These are phyloP conservation scores for Coniochaeta prunicola DNA, from an alignment of 2,329 filamentous ascomycete species.

Conservation along the genomic window DNA sequence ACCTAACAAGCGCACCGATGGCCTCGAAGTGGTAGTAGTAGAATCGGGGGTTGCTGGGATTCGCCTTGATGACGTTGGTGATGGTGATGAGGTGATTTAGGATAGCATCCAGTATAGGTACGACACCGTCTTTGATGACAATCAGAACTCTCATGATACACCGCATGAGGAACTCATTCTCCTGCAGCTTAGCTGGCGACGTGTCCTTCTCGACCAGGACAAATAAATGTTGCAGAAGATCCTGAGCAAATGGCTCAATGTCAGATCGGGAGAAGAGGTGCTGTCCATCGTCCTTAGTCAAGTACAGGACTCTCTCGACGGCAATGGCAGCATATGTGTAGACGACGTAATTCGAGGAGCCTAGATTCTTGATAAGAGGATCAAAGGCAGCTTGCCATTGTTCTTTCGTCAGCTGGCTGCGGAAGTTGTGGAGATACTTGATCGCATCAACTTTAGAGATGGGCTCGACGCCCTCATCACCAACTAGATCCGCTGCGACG, in stretches of 20 bases:
- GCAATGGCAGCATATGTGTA: slow-evolving; percentile 97
- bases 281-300: slow-evolving; percentile 67
- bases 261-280: slow-evolving; percentile 74
- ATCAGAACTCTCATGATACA: slow-evolving; percentile 97
- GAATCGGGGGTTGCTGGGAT: slow-evolving; percentile 95
- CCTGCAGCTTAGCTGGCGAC: slow-evolving; percentile 86
- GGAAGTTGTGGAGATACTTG: slow-evolving; percentile 96
- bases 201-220: slow-evolving; percentile 79
- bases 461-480: slow-evolving; percentile 61
- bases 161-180: slow-evolving; percentile 98
- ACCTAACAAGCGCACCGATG: slow-evolving; percentile 78
- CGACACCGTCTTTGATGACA: slow-evolving; percentile 77
- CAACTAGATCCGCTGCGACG: slow-evolving; percentile 80
- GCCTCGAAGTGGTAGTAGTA: slow-evolving; percentile 99
- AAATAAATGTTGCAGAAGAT: slow-evolving; percentile 85
- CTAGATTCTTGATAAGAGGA: slow-evolving; percentile 84
- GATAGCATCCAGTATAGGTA: slow-evolving; percentile 68
- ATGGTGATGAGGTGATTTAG: slow-evolving; percentile 80
- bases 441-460: slow-evolving; percentile 96
- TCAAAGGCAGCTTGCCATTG: slow-evolving; percentile 89
- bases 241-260: slow-evolving; percentile 75
- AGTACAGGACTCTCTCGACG: slow-evolving; percentile 84
- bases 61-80: slow-evolving; percentile 84
- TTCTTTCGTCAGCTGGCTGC: slow-evolving; percentile 84
- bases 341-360: slow-evolving; percentile 86